Percentiles rank a stretch among this genome's conserved stretches.
Conservation (phyloP, 176 grass and related monocot species). For the Tillandsia leiboldiana region DNA sequence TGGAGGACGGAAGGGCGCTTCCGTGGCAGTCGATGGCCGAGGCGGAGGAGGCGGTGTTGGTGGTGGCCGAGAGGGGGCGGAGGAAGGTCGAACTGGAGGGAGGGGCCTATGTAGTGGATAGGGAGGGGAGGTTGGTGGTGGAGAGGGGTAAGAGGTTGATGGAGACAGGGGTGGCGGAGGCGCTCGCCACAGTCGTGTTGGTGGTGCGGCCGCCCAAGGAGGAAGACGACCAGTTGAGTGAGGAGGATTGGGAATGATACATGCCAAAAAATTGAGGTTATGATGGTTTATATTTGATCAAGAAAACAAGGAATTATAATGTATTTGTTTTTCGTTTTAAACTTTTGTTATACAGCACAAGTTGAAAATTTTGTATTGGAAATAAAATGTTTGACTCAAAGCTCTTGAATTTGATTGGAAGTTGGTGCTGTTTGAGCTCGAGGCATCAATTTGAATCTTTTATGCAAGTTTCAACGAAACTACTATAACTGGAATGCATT, state of each 20-base stretch:
- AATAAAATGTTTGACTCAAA: too few species aligned
- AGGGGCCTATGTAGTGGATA: slow-evolving; percentile 56
- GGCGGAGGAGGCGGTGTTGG: slow-evolving; percentile 41
- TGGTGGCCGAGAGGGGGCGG: slow-evolving; percentile 39
- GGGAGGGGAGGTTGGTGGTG: slow-evolving; percentile 49
- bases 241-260: slow-evolving; percentile 57
- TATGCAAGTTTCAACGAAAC: too few species aligned
- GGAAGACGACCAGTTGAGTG: slow-evolving; percentile 35
- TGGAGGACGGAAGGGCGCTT: slow-evolving; percentile 42
- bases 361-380: too few species aligned
- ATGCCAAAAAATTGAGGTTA: too few species aligned
- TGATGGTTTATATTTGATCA: too few species aligned
- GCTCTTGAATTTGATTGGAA: too few species aligned
- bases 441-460: too few species aligned
- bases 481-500: too few species aligned
- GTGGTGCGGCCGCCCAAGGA: slow-evolving; percentile 71
- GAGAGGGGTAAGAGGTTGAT: slow-evolving; percentile 48
- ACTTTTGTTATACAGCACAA: too few species aligned
- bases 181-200: slow-evolving; percentile 34
- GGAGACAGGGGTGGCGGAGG: slow-evolving; percentile 28
- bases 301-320: too few species aligned
- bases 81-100: slow-evolving; percentile 36
- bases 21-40: slow-evolving; percentile 30
- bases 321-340: too few species aligned
- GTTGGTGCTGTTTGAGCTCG: too few species aligned